A percentile compares a stretch with the other conserved stretches of the same genome.
phyloP scores from a whole-genome alignment of 2,329 filamentous ascomycete species.

The Penicillium sp. region DNA sequence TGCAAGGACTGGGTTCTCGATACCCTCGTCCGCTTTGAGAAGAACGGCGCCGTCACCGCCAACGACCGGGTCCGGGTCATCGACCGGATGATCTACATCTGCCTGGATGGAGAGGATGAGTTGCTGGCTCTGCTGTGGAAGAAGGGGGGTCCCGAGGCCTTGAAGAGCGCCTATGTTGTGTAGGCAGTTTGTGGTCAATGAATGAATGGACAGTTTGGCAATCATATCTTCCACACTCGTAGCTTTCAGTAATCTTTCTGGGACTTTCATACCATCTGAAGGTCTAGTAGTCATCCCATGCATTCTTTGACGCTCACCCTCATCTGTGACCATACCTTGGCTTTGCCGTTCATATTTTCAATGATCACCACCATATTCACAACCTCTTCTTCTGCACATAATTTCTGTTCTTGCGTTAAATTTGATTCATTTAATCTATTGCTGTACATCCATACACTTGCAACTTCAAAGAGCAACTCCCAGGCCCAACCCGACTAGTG shows the following conservation, averaged over 20 bases:
- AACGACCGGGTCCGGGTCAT: neutral
- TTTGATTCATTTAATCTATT: neutral
- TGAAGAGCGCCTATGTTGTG: no score
- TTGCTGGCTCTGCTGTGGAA: neutral
- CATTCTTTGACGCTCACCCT: no score
- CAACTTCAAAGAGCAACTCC: slow-evolving; percentile 10
- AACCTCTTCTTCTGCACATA: neutral
- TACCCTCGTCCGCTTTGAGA: neutral
- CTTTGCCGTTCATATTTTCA: no score
- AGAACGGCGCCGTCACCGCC: neutral
- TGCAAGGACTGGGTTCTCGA: neutral
- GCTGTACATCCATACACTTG: neutral
- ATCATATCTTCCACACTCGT: no score
- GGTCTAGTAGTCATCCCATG: no score
- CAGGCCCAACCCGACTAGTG: slow-evolving; percentile 16
- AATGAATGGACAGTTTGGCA: no score
- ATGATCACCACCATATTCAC: no score
- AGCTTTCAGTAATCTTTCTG: no score
- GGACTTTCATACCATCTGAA: no score
- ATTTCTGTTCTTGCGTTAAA: neutral
- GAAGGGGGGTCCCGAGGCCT: neutral
- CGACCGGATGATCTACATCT: neutral
- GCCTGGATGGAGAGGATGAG: neutral
- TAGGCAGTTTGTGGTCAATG: no score
- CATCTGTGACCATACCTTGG: no score